Base-by-base conservation (phyloP, 1,284 basidiomycete genomes). In the Takashimella tepidaria region DNA sequence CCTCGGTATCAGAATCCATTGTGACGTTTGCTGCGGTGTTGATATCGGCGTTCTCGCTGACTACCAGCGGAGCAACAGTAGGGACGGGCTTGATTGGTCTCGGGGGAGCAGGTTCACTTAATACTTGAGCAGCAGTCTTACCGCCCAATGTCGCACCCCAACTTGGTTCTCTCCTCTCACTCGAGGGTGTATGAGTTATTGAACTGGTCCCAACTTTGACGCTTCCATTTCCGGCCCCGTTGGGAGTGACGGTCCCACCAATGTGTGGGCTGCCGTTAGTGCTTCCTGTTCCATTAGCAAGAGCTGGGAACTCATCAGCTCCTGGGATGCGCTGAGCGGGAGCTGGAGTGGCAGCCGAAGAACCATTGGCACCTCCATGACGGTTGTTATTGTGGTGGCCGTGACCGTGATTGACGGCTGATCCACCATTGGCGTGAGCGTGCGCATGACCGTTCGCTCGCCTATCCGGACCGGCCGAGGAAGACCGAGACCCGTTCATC, bases 71-170 rank as follows among this genome's bases (percentile, higher is more conserved):
- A 27, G 41, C 45, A 22, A 44, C 41, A 11, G 24, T 23, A 19
- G 24, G 26, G 25, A 48, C 4, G 24, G 10, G 20, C 44, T 49
- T 22, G 3, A 55, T 58, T 20, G 70, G 59, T 61, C 70, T 70
- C 50, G 59, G 55, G 23, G 74, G 73, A 10, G 75, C 75, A 43
- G 75, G 75, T 22, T 66, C 73, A 23, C 63, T 66, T 45, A 77
- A 59, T 19, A 77, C 72, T 60, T 77, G 74, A 47, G 75, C 74
- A 23, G 73, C 75, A 8, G 75, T 76, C 67, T 75, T 74, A 12
- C 67, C 66, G 27, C 23, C 41, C n/a, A 23, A 41, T 11, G 37
- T 43, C 40, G 27, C 26, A 46, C 59, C 59, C 58, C 62, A 63
- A 44, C 55, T 54, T n/a, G 59, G 54, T 59, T 68, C 66, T 24